A percentile compares a stretch with the other conserved stretches of the same genome.
Evolutionary conservation across 2,329 filamentous ascomycete genomes (phyloP).

Genomic region (Botrytis fragariae): DNA sequence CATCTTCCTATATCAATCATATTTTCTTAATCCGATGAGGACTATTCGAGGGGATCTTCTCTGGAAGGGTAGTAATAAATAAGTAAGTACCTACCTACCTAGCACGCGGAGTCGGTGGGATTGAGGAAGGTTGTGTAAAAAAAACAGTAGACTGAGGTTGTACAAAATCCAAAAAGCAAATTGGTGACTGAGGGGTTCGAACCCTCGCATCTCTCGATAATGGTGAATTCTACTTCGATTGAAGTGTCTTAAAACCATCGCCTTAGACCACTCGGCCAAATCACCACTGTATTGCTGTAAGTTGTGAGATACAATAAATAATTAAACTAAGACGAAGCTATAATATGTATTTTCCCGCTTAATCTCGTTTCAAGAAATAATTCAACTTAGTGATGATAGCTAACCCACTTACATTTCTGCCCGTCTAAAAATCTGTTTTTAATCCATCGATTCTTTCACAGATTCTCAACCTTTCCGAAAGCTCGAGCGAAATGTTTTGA

Average conservation of each 20-base stretch:
- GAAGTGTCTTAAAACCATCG: constrained; percentile 34
- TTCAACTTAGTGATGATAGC: not conserved
- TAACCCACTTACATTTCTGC: not conserved
- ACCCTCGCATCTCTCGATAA: constrained; percentile 38
- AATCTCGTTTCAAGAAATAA: not conserved
- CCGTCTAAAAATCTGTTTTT: not conserved
- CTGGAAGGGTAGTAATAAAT: no score
- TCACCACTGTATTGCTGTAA: not conserved
- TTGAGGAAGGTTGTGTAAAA: no score
- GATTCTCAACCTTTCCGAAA: not conserved
- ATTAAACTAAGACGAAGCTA: no score
- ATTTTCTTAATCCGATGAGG: no score
- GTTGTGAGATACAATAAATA: fast-evolving
- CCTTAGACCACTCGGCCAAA: constrained; percentile 37
- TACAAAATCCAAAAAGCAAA: no score
- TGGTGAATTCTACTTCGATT: constrained; percentile 27
- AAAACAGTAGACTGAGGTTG: no score
- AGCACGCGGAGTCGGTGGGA: no score
- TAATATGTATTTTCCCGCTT: not conserved
- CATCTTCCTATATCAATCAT: no score
- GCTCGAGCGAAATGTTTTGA: not conserved
- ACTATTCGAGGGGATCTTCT: no score
- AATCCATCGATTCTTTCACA: not conserved
- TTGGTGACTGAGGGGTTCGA: constrained; percentile 36
- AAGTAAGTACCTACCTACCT: no score